A percentile compares a stretch with the other conserved stretches of the same genome.
Evolutionary conservation across 1,284 basidiomycete genomes (phyloP).

Genomic region (Ceratobasidium sp.): DNA sequence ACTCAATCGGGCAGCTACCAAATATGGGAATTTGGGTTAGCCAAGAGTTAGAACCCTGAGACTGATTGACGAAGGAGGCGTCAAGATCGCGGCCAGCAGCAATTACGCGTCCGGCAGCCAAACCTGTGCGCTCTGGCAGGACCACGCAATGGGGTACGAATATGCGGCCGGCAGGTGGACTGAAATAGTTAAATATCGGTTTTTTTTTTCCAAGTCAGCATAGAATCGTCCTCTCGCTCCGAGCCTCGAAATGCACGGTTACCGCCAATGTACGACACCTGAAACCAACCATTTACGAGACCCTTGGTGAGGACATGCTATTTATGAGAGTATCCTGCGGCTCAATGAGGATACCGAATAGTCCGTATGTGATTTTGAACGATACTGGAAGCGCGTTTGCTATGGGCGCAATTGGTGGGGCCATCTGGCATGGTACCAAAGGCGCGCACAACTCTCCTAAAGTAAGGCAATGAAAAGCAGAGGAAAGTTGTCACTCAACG

Average conservation of each 20-base stretch:
- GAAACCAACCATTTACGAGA: slow-evolving; percentile 89
- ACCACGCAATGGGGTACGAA: background rate
- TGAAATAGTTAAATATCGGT: background rate
- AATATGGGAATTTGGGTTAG: background rate
- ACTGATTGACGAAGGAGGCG: background rate
- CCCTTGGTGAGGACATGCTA: slow-evolving; percentile 74
- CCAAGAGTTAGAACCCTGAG: background rate
- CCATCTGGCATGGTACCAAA: slow-evolving; percentile 99
- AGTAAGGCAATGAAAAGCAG: slow-evolving; percentile 60
- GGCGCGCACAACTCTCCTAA: slow-evolving; percentile 96
- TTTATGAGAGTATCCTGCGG: background rate
- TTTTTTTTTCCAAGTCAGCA: slow-evolving; percentile 43
- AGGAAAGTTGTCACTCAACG: too few relatives aligned
- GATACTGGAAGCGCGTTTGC: slow-evolving; percentile 98
- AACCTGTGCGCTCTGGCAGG: slow-evolving; percentile 54
- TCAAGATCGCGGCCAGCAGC: background rate
- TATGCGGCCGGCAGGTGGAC: background rate
- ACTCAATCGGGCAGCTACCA: too few relatives aligned
- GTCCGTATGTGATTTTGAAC: slow-evolving; percentile 98
- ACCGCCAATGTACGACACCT: background rate
- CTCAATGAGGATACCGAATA: slow-evolving; percentile 55
- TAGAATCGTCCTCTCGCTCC: too few relatives aligned
- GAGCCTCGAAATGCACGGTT: background rate
- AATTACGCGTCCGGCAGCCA: background rate
- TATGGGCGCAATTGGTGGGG: slow-evolving; percentile 95